These are phyloP conservation scores for Ustilago shanxiensis DNA, from an alignment of 1,284 basidiomycete genomes.

Conservation along the genomic window DNA sequence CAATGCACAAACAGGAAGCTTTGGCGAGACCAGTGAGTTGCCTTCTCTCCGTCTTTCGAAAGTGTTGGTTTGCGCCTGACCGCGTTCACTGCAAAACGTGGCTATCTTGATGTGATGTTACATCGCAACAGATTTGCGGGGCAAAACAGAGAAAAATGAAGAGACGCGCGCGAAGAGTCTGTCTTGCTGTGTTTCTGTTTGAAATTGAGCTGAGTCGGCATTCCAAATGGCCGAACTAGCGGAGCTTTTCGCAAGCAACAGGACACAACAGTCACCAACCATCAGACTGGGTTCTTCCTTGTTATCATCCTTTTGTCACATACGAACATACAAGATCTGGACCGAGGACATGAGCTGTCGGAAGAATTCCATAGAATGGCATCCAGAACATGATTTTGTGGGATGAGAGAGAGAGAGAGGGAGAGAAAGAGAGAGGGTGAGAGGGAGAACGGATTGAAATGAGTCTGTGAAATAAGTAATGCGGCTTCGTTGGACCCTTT, in stretches of 20 bases:
- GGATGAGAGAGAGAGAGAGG: no score
- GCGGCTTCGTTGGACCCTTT: slow-evolving; percentile 3
- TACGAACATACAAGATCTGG: no score
- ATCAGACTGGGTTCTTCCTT: no score
- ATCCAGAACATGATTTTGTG: not conserved
- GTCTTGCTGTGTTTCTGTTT: no score
- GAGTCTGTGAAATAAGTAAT: not conserved
- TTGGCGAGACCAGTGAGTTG: not conserved
- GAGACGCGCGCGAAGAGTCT: slow-evolving; percentile 17
- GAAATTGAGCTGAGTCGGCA: slow-evolving; percentile 23
- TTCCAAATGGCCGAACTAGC: slow-evolving; percentile 25
- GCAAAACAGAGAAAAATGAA: not conserved
- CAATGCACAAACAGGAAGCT: no score
- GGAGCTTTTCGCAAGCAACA: no score
- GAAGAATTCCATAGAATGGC: not conserved
- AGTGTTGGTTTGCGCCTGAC: not conserved
- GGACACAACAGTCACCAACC: no score
- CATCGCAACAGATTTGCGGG: not conserved
- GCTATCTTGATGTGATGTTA: no score
- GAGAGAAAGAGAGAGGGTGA: not conserved
- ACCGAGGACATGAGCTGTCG: not conserved
- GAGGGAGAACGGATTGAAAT: not conserved
- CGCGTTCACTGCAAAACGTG: no score
- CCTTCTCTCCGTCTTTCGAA: slow-evolving; percentile 2
- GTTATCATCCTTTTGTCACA: no score